Evolutionary conservation across 108 stramenopile species (phyloP).

Genomic region (Discostella pseudostelligera): DNA sequence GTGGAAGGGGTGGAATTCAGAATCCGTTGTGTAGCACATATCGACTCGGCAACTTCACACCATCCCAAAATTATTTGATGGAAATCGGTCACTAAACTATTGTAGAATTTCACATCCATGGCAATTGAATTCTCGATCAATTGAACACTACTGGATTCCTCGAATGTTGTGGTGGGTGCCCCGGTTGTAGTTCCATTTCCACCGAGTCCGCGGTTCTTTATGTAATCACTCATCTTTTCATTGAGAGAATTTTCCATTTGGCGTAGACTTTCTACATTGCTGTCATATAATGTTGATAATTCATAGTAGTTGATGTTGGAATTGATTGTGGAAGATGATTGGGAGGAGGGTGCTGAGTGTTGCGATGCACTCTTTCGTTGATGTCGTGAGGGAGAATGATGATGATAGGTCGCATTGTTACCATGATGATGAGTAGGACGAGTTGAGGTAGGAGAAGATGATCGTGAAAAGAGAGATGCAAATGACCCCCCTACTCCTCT

Average conservation of each 20-base stretch:
- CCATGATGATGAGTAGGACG: not conserved
- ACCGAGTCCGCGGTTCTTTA: not conserved
- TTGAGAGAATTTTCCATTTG: not conserved
- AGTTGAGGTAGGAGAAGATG: not conserved
- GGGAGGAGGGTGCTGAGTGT: no score
- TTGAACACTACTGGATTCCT: not conserved
- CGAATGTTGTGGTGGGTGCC: not conserved
- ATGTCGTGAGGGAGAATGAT: not conserved
- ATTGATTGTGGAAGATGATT: not conserved
- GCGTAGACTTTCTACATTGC: not conserved
- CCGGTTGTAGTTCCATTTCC: not conserved
- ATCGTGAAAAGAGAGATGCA: no score
- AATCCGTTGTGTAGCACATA: conserved; percentile 2
- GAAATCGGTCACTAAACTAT: conserved; percentile 19
- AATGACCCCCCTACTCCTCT: conserved; percentile 4
- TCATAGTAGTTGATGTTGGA: not conserved
- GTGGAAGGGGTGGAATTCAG: not conserved
- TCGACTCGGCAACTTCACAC: conserved; percentile 24
- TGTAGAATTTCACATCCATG: not conserved
- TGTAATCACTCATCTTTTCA: not conserved
- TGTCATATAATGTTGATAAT: no score
- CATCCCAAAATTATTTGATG: conserved; percentile 19
- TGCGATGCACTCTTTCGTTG: not conserved
- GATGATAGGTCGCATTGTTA: no score
- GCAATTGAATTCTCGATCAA: not conserved